Conservation (phyloP, 1,139 yeast species). For the Lodderomyces elongisporus region DNA sequence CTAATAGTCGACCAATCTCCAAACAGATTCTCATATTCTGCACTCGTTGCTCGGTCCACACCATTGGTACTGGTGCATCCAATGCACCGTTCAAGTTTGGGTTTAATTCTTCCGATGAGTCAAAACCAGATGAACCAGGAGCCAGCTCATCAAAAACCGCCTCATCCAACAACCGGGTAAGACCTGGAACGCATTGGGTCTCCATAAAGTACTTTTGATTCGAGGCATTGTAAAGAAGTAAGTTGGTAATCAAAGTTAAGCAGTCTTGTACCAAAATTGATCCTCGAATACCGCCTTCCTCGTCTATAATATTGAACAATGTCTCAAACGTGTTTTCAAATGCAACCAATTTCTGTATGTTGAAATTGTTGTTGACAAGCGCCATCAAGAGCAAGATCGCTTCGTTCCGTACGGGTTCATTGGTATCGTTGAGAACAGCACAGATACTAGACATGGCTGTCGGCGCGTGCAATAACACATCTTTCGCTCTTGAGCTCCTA, state of each 20-base stretch:
- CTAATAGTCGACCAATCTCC: constrained; percentile 71
- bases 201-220: constrained; percentile 88
- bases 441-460: constrained; percentile 78
- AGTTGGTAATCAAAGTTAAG: constrained; percentile 64
- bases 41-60: constrained; percentile 71
- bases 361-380: constrained; percentile 74
- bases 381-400: constrained; percentile 80
- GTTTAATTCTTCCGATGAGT: not conserved
- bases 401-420: constrained; percentile 90
- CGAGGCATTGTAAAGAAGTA: constrained; percentile 78
- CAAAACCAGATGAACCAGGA: not conserved
- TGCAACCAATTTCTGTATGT: constrained; percentile 88
- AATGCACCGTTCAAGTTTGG: constrained; percentile 15
- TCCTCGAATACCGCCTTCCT: constrained; percentile 88
- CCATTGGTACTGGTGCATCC: constrained; percentile 24
- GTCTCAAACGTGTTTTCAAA: constrained; percentile 90
- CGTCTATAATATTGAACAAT: constrained; percentile 68
- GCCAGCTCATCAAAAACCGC: constrained; percentile 37
- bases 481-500: constrained; percentile 71
- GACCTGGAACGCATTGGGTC: constrained; percentile 67
- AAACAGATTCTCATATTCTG: constrained; percentile 62
- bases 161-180: constrained; percentile 59
- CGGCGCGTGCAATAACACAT: constrained; percentile 66
- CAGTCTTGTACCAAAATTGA: constrained; percentile 92
- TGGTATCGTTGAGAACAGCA: constrained; percentile 57